Percentiles rank a stretch among this genome's conserved stretches.
Evolutionary conservation across 306 rosid genomes (phyloP).

Genomic region (Lupinus albus): DNA sequence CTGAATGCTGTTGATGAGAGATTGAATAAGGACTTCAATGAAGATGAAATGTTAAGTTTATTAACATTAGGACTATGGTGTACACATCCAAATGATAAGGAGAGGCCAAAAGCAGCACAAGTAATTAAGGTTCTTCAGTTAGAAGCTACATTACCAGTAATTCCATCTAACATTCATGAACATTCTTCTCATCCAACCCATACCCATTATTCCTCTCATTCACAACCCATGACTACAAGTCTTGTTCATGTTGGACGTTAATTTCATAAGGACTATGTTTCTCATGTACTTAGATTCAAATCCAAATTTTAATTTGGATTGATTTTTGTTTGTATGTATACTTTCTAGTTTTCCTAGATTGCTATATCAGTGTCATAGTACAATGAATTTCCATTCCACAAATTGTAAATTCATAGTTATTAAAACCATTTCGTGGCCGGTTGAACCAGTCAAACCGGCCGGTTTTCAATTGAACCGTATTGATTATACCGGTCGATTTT

Average conservation of each 20-base stretch:
- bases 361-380: background rate
- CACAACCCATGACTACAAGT: constrained; percentile 34
- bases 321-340: background rate
- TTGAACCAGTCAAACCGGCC: too few relatives aligned
- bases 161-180: constrained; percentile 51
- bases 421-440: too few relatives aligned
- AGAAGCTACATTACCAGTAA: constrained; percentile 40
- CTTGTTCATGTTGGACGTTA: constrained; percentile 38
- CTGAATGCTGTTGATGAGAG: constrained; percentile 47
- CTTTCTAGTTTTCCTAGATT: background rate
- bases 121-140: constrained; percentile 51
- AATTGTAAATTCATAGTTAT: too few relatives aligned
- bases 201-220: background rate
- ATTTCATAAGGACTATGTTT: background rate
- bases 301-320: background rate
- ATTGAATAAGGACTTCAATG: constrained; percentile 31
- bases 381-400: too few relatives aligned
- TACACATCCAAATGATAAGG: constrained; percentile 39
- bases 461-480: too few relatives aligned
- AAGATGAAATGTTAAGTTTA: constrained; percentile 42
- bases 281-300: background rate
- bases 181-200: background rate
- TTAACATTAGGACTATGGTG: constrained; percentile 55
- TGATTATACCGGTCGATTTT: too few relatives aligned
- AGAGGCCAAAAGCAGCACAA: constrained; percentile 51